A percentile compares a stretch with the other conserved stretches of the same genome.
phyloP scores from a whole-genome alignment of 176 grass and related monocot species.

The Avena insularis region DNA sequence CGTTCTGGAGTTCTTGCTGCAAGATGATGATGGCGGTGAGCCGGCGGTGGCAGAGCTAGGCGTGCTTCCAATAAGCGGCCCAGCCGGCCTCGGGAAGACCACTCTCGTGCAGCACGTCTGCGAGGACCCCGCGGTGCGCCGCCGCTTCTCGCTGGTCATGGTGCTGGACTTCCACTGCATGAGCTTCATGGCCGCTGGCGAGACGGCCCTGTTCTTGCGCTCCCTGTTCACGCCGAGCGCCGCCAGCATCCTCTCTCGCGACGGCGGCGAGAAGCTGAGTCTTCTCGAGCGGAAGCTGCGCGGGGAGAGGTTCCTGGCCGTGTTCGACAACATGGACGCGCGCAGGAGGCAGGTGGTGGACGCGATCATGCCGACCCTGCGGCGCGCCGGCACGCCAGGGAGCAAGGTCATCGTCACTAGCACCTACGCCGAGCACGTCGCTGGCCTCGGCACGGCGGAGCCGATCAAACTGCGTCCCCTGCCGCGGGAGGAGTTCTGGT shows the following conservation, averaged over 20 bases:
- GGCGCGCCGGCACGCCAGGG: neutral
- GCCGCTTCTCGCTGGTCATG: slow-evolving; percentile 31
- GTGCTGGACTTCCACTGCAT: slow-evolving; percentile 37
- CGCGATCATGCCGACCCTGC: slow-evolving; percentile 28
- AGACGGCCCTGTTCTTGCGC: neutral
- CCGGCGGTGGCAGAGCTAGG: neutral
- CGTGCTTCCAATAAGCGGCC: slow-evolving; percentile 6
- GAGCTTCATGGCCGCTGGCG: slow-evolving; percentile 31
- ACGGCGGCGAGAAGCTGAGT: neutral
- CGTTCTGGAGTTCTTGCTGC: slow-evolving; percentile 27
- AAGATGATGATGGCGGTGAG: neutral
- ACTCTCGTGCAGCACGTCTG: slow-evolving; percentile 46
- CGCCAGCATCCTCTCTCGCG: neutral
- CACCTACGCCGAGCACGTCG: slow-evolving; percentile 5
- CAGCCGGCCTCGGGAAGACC: slow-evolving; percentile 19
- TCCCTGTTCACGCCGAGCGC: slow-evolving; percentile 20
- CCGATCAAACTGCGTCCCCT: neutral
- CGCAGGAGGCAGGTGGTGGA: slow-evolving; percentile 15
- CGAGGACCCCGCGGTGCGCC: slow-evolving; percentile 33
- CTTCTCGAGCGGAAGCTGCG: slow-evolving; percentile 31
- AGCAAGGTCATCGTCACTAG: slow-evolving; percentile 41
- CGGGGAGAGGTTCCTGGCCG: slow-evolving; percentile 23
- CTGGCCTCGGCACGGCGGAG: slow-evolving; percentile 13
- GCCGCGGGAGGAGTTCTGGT: slow-evolving; percentile 33
- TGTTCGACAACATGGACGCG: slow-evolving; percentile 41